Evolutionary conservation across 805 yeast species (phyloP), one percentile per base, ranked within the genome.

Genomic region (Wickerhamiella kazuoi): DNA sequence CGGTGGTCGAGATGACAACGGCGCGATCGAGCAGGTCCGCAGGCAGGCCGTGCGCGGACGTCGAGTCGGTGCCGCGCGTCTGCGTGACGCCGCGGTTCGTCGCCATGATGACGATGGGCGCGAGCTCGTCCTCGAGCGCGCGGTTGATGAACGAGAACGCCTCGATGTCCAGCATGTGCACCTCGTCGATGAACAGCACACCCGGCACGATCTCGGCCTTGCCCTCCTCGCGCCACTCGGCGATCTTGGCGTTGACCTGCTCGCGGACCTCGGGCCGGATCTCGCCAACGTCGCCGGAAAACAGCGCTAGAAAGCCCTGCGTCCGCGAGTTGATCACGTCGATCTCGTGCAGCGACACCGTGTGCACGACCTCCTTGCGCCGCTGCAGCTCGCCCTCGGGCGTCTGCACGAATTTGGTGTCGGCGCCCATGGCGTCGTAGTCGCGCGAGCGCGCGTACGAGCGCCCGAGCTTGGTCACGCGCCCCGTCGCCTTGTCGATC

Each of bases 331-430:
- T 90, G 56, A 93, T 93, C 39, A 87, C 94, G 62, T 90, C 99
- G 50, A 90, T 81, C 61, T 90, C 99, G 62, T 90, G 97, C 50
- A 90, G 67, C 2, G 96, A 82, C n/a, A 90, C 96, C 1, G 95
- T 93, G 62, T 90, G 99, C 28, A 86, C 94, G 28, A 84, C 93
- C 55, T 84, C 93, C 56, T 82, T 83, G 53, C 96, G 76, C 56
- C 82, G 81, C 64, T 90, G 98, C 54, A 90, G 72, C 65, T 90
- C 99, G 41, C 99, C 99, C 59, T 90, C 96, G 30, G 99, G 99
- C 57, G 94, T 79, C 61, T 90, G 96, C 42, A 90, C 94, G 58
- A 90, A 90, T 61, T 84, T 86, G 37, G 95, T 86, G 47, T 93
- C 97, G 39, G 96, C 94, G 17, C 94, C 94, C 93, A 84, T 83